A percentile compares a stretch with the other conserved stretches of the same genome.
phyloP scores from a whole-genome alignment of 345 rosid species.

The Angophora floribunda region DNA sequence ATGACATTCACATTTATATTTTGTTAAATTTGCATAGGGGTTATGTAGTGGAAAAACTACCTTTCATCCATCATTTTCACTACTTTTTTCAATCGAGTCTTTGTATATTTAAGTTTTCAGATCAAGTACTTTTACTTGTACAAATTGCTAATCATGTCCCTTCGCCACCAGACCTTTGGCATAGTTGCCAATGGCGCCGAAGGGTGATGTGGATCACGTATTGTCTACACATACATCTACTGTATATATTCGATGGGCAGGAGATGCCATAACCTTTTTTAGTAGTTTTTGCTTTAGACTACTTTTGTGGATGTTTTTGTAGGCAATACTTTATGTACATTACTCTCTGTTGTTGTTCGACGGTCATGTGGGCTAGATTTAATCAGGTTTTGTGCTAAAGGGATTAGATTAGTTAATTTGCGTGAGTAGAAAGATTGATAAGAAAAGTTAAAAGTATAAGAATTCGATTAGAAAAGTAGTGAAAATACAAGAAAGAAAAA shows the following conservation, averaged over 20 bases:
- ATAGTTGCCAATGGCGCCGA: neutral
- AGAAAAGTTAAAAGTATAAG: no score
- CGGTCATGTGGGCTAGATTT: neutral
- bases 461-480: neutral
- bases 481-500: neutral
- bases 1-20: neutral
- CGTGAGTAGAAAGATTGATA: neutral
- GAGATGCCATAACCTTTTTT: neutral
- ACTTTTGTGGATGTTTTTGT: neutral
- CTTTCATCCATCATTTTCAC: no score
- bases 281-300: no score
- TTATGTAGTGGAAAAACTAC: neutral
- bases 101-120: neutral
- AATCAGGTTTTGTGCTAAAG: neutral
- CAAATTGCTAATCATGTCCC: neutral
- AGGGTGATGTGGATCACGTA: neutral
- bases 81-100: neutral
- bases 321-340: neutral
- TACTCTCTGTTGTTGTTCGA: neutral
- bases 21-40: neutral
- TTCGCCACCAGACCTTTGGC: neutral
- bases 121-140: neutral
- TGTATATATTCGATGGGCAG: fast-evolving
- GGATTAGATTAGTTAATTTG: neutral
- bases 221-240: neutral